These are phyloP conservation scores for Alisma plantagoaquatica DNA, from an alignment of 106 monocot genomes.

Conservation along the genomic window DNA sequence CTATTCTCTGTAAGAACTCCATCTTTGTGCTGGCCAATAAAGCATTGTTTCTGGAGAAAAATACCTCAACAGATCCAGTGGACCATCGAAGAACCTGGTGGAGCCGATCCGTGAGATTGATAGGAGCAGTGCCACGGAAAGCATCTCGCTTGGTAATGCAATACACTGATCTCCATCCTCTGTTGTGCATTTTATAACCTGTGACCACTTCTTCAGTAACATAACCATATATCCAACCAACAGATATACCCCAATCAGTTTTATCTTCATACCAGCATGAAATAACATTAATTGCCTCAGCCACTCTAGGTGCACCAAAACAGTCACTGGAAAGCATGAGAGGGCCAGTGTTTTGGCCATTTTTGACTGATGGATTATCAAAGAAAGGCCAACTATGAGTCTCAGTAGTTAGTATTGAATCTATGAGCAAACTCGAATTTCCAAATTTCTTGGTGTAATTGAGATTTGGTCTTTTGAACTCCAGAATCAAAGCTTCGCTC, in stretches of 20 bases:
- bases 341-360: slow-evolving; percentile 60
- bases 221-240: slow-evolving; percentile 15
- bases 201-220: slow-evolving; percentile 18
- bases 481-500: slow-evolving; percentile 25
- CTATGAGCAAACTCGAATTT: slow-evolving; percentile 53
- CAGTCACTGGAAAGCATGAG: slow-evolving; percentile 37
- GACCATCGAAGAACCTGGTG: slow-evolving; percentile 93
- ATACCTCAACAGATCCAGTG: slow-evolving; percentile 84
- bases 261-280: slow-evolving; percentile 21
- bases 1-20: slow-evolving; percentile 61
- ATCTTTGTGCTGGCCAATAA: slow-evolving; percentile 57
- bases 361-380: slow-evolving; percentile 63
- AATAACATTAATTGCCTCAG: slow-evolving; percentile 71
- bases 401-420: slow-evolving; percentile 60
- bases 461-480: slow-evolving; percentile 38
- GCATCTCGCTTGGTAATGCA: slow-evolving; percentile 19
- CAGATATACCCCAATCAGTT: slow-evolving; percentile 12
- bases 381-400: slow-evolving; percentile 68
- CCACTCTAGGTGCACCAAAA: slow-evolving; percentile 53
- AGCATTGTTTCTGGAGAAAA: slow-evolving; percentile 86
- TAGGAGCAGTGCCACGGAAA: slow-evolving; percentile 14
- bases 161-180: slow-evolving; percentile 14
- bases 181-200: slow-evolving; percentile 17
- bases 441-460: slow-evolving; percentile 58
- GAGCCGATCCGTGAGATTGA: slow-evolving; percentile 28